A percentile compares a stretch with the other conserved stretches of the same genome.
phyloP scores from a whole-genome alignment of 1,284 basidiomycete genomes.

The Cutaneotrichosporon sp. region DNA sequence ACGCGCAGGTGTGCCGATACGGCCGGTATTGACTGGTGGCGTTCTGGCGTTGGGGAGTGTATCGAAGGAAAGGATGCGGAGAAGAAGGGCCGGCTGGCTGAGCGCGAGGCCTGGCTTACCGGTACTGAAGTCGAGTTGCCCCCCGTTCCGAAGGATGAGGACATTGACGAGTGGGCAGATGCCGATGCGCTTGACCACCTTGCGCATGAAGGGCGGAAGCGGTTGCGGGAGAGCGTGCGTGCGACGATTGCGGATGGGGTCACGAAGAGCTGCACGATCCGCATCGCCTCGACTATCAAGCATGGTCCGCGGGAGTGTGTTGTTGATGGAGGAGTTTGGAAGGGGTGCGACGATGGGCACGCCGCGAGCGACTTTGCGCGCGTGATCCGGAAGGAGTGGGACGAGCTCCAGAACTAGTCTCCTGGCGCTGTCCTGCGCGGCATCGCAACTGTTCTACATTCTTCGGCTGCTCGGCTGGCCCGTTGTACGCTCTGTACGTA shows the following conservation, averaged over 20 bases:
- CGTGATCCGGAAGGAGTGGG: conserved; percentile 68
- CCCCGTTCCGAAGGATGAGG: not conserved
- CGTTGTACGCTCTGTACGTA: not conserved
- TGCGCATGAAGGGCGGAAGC: conserved; percentile 30
- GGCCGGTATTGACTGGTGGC: conserved; percentile 64
- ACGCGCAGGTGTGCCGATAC: conserved; percentile 62
- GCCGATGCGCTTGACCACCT: conserved; percentile 24
- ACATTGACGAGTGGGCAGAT: conserved; percentile 7
- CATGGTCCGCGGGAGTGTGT: conserved; percentile 61
- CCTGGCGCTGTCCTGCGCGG: no score
- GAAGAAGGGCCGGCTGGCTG: not conserved
- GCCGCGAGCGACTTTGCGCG: conserved; percentile 65
- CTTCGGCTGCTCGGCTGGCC: not conserved
- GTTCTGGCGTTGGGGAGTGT: conserved; percentile 56
- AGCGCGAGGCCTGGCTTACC: not conserved
- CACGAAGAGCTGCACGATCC: conserved; percentile 77
- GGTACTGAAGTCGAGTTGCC: not conserved
- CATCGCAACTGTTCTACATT: not conserved
- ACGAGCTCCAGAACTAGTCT: conserved; percentile 24
- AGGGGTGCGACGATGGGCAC: conserved; percentile 76
- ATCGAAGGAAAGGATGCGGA: conserved; percentile 46
- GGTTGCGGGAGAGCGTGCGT: conserved; percentile 60
- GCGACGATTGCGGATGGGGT: conserved; percentile 56
- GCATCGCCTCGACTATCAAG: conserved; percentile 56
- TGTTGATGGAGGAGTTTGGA: conserved; percentile 67